Evolutionary conservation across 2,329 filamentous ascomycete genomes (phyloP).

Genomic region (Trichoderma pleuroti): DNA sequence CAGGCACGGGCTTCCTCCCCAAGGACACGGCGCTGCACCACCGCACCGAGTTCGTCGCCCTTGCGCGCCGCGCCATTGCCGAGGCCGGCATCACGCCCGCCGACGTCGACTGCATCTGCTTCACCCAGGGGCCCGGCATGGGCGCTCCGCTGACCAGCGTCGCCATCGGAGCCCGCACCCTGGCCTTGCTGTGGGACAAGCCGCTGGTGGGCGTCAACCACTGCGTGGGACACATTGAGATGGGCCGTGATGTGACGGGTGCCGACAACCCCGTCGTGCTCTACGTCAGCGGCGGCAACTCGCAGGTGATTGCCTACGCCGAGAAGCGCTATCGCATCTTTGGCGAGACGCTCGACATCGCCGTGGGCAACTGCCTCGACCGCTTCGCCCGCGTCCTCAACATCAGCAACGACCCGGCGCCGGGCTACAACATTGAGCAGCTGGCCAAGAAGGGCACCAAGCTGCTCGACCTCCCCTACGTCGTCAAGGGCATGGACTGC

Average conservation of each 20-base stretch:
- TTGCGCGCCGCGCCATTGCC: slow-evolving; percentile 76
- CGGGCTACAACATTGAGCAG: slow-evolving; percentile 97
- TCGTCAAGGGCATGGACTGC: slow-evolving; percentile 98
- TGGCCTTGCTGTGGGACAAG: slow-evolving; percentile 80
- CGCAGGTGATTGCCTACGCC: slow-evolving; percentile 95
- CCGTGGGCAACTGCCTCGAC: slow-evolving; percentile 95
- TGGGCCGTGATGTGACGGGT: slow-evolving; percentile 90
- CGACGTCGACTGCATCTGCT: slow-evolving; percentile 89
- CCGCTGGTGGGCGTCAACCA: slow-evolving; percentile 95
- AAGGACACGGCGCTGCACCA: slow-evolving; percentile 96
- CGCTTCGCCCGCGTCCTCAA: slow-evolving; percentile 86
- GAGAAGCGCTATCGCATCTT: slow-evolving; percentile 96
- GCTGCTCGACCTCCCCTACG: slow-evolving; percentile 85
- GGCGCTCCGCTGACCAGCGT: slow-evolving; percentile 86
- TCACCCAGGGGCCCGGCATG: slow-evolving; percentile 95
- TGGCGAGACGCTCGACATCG: slow-evolving; percentile 94
- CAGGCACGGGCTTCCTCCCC: slow-evolving; percentile 90
- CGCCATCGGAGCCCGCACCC: slow-evolving; percentile 77
- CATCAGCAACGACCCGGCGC: slow-evolving; percentile 93
- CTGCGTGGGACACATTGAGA: slow-evolving; percentile 98
- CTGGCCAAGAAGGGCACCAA: slow-evolving; percentile 70
- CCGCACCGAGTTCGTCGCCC: slow-evolving; percentile 73
- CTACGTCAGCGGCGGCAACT: slow-evolving; percentile 95
- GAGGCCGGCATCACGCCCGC: slow-evolving; percentile 59
- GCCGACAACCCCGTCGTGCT: slow-evolving; percentile 89